These are phyloP conservation scores for Stentor roeselii DNA, from an alignment of 73 alveolate species.

Conservation along the genomic window DNA sequence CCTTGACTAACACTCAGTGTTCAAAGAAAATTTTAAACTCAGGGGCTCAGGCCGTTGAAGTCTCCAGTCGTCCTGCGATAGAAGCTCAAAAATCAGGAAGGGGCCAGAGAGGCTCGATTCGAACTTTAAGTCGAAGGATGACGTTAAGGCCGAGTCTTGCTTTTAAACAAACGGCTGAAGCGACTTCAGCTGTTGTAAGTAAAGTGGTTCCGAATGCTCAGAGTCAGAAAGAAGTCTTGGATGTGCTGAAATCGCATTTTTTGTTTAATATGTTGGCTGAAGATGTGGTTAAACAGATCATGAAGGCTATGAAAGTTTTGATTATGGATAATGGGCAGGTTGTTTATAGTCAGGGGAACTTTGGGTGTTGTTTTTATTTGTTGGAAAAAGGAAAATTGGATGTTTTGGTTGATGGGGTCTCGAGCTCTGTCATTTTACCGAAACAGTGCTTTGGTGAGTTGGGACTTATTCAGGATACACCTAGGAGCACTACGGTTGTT, in stretches of 20 bases:
- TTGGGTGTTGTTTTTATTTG: not conserved
- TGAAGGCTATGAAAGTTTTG: not conserved
- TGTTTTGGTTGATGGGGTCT: not conserved
- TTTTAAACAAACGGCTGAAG: not conserved
- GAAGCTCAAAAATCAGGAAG: not conserved
- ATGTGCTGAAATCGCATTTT: not conserved
- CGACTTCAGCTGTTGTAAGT: not conserved
- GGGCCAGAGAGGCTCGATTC: not conserved
- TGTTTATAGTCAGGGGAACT: not conserved
- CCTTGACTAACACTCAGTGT: too few relatives aligned
- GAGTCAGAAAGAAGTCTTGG: not conserved
- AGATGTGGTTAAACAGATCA: not conserved
- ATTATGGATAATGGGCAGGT: not conserved
- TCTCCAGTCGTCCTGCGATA: too few relatives aligned
- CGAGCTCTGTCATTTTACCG: too few relatives aligned
- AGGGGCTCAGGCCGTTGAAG: too few relatives aligned
- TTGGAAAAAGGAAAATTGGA: not conserved
- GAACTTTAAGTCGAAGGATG: not conserved
- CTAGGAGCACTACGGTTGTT: conserved; percentile 1
- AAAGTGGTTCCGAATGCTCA: not conserved
- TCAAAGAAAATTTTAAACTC: too few relatives aligned
- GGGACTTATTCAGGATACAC: conserved; percentile 10
- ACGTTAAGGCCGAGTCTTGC: not conserved
- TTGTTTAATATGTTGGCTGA: not conserved
- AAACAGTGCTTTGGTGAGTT: conserved; percentile 28